A percentile compares a stretch with the other conserved stretches of the same genome.
Conservation (phyloP, 345 rosid genomes). For the Acer yangbiense region DNA sequence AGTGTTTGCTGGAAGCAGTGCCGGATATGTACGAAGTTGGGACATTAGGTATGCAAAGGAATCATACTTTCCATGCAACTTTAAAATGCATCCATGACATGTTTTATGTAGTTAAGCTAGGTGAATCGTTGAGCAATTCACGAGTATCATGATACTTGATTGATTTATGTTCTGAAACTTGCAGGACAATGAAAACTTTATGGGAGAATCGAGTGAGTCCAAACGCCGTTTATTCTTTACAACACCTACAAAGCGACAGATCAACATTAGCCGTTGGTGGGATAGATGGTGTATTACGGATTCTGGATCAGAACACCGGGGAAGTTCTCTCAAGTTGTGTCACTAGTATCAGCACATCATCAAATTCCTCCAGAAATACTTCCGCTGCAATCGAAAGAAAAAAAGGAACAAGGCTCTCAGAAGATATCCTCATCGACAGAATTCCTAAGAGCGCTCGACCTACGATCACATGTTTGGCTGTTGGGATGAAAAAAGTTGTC, state of each 20-base stretch:
- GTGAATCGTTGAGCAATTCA: neutral
- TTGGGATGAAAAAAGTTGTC: conserved; percentile 81
- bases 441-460: conserved; percentile 62
- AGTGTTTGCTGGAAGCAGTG: conserved; percentile 76
- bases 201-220: conserved; percentile 81
- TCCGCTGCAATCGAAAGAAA: conserved; percentile 36
- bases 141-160: neutral
- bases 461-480: conserved; percentile 71
- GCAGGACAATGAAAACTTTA: conserved; percentile 71
- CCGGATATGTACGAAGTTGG: conserved; percentile 79
- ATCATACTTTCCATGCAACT: neutral
- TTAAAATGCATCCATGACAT: neutral
- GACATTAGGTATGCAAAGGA: conserved; percentile 68
- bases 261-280: conserved; percentile 75
- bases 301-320: conserved; percentile 70
- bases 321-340: conserved; percentile 53
- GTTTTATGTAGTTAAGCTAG: neutral
- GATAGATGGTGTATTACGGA: conserved; percentile 80
- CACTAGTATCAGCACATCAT: conserved; percentile 35
- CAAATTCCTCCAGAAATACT: conserved; percentile 27
- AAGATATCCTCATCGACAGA: conserved; percentile 42
- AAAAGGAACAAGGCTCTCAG: conserved; percentile 48
- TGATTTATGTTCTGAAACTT: neutral
- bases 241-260: conserved; percentile 53
- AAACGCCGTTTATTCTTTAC: conserved; percentile 72